These are phyloP conservation scores for Cocos nucifera DNA, from an alignment of 176 grass and related monocot genomes.

Conservation along the genomic window DNA sequence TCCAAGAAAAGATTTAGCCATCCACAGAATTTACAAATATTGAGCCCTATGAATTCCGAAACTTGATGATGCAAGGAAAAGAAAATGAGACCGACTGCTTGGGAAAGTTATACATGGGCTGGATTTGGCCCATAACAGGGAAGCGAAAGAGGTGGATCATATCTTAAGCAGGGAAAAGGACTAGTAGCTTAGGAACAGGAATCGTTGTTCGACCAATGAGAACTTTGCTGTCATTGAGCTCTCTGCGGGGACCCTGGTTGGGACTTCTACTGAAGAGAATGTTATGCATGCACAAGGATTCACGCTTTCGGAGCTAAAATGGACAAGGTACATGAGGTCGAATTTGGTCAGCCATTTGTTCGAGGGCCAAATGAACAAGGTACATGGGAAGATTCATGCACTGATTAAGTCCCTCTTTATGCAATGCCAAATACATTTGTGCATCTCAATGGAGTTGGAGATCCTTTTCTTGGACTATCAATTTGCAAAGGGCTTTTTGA, in stretches of 20 bases:
- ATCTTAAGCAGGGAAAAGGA: conserved; percentile 64
- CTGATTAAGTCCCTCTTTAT: no score
- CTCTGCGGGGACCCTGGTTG: conserved; percentile 61
- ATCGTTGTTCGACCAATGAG: conserved; percentile 58
- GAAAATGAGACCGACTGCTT: conserved; percentile 10
- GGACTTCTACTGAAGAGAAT: conserved; percentile 54
- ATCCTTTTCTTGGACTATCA: no score
- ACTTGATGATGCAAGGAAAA: conserved; percentile 29
- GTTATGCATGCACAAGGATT: conserved; percentile 72
- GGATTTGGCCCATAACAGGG: conserved; percentile 76
- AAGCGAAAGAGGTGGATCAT: conserved; percentile 68
- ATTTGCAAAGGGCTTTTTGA: no score
- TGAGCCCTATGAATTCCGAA: conserved; percentile 47
- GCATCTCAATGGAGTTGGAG: no score
- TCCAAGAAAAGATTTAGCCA: not conserved
- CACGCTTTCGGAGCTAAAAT: conserved; percentile 51
- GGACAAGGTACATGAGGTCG: conserved; percentile 64
- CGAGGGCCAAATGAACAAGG: no score
- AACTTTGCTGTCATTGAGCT: conserved; percentile 62
- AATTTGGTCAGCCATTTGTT: conserved; percentile 50
- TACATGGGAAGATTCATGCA: no score
- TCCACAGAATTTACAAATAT: conserved; percentile 6
- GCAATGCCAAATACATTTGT: no score
- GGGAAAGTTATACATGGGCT: conserved; percentile 42
- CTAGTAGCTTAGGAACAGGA: conserved; percentile 75